phyloP scores from a whole-genome alignment of 2,329 filamentous ascomycete genomes.

The Arthrocladium fulminans region DNA sequence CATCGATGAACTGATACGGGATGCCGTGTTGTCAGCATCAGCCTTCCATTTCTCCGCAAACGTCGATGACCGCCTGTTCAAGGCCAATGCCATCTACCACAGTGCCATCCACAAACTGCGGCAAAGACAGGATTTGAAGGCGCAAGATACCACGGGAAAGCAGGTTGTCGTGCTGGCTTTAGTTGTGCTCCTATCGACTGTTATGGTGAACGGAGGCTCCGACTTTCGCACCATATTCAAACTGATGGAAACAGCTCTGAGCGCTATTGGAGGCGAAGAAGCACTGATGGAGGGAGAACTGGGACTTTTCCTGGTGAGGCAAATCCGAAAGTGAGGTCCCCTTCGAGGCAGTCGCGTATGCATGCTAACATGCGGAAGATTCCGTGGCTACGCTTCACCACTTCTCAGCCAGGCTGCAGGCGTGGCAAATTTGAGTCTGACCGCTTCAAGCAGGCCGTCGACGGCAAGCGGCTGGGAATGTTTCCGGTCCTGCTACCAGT shows the following conservation, averaged over 20 bases:
- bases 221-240: conserved; percentile 9
- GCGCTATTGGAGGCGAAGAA: conserved; percentile 4
- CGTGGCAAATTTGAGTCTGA: conserved; percentile 5
- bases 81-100: conserved; percentile 13
- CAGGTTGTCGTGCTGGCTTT: conserved; percentile 6
- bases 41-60: conserved; percentile 21
- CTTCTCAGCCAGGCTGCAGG: conserved; percentile 14
- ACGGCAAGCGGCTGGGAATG: conserved; percentile 6
- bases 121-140: conserved; percentile 7
- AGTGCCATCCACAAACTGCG: conserved; percentile 5
- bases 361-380: conserved; percentile 23
- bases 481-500: conserved; percentile 15
- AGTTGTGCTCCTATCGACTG: conserved; percentile 10
- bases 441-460: neutral
- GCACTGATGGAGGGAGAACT: neutral
- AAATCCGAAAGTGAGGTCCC: conserved; percentile 7
- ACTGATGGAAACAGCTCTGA: conserved; percentile 4
- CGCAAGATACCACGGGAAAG: neutral
- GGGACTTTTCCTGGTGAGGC: conserved; percentile 1
- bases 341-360: conserved; percentile 2
- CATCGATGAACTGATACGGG: conserved; percentile 21
- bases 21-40: conserved; percentile 22
- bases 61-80: conserved; percentile 9
- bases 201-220: conserved; percentile 3
- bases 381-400: conserved; percentile 21